Percentiles rank a stretch among this genome's conserved stretches.
Conservation (phyloP, 495 filamentous ascomycete genomes). For the Penicillium robsamsonii region DNA sequence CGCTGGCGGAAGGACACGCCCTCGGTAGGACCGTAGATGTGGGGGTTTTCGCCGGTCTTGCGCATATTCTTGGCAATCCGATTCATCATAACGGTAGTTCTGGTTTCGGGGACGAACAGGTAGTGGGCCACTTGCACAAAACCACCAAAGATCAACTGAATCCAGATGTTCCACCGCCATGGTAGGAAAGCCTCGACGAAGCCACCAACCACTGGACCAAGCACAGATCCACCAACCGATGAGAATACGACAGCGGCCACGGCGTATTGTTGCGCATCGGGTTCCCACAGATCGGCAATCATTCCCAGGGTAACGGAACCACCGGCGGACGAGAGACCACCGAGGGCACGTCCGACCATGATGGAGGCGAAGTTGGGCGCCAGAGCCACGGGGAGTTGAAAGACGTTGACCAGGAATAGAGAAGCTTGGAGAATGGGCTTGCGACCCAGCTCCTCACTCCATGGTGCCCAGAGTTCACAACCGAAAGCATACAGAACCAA, state of each 20-base stretch:
- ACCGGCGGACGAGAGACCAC: conserved; percentile 59
- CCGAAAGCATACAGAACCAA: conserved; percentile 62
- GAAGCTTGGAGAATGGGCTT: conserved; percentile 55
- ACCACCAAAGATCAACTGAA: conserved; percentile 58
- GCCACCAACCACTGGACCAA: conserved; percentile 61
- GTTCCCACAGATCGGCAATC: conserved; percentile 61
- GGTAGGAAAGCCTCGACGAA: conserved; percentile 52
- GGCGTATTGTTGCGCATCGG: conserved; percentile 59
- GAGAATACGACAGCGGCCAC: conserved; percentile 63
- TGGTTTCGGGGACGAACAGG: conserved; percentile 56
- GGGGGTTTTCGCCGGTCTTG: conserved; percentile 49
- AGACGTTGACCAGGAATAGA: conserved; percentile 59
- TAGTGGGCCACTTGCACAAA: conserved; percentile 54
- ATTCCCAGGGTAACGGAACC: conserved; percentile 64
- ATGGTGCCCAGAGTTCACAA: conserved; percentile 66
- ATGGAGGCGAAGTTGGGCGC: conserved; percentile 54
- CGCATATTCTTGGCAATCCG: conserved; percentile 54
- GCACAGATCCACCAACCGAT: conserved; percentile 59
- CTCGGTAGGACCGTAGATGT: conserved; percentile 65
- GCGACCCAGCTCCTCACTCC: conserved; percentile 62
- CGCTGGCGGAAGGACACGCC: conserved; percentile 56
- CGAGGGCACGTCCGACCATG: conserved; percentile 56
- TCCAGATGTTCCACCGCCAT: conserved; percentile 59
- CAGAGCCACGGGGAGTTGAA: conserved; percentile 53
- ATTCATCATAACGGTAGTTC: conserved; percentile 60